phyloP scores from a whole-genome alignment of 2,329 filamentous ascomycete species.

The Aspergillus sclerotialis region DNA sequence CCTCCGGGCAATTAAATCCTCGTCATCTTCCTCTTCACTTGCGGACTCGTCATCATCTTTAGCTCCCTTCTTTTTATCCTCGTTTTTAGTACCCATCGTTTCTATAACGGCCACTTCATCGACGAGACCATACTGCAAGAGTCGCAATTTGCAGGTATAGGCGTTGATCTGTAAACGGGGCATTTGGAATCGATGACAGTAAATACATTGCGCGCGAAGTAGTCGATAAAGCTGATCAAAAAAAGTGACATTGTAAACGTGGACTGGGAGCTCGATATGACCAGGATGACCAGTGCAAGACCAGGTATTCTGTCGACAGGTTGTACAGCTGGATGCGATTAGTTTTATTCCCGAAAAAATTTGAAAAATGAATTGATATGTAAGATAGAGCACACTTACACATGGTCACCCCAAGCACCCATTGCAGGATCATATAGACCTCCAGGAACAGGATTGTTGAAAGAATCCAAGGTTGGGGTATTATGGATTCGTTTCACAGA shows the following conservation, averaged over 20 bases:
- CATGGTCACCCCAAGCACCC: conserved; percentile 78
- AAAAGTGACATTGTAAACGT: conserved; percentile 94
- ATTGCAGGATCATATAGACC: conserved; percentile 90
- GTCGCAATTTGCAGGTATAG: conserved; percentile 74
- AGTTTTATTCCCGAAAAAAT: conserved; percentile 5
- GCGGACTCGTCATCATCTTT: conserved; percentile 55
- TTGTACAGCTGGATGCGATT: conserved; percentile 63
- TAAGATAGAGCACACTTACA: conserved; percentile 48
- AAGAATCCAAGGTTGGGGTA: conserved; percentile 85
- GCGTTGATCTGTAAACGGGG: conserved; percentile 68
- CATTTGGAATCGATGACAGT: conserved; percentile 82
- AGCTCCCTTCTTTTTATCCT: conserved; percentile 37
- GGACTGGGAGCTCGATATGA: conserved; percentile 88
- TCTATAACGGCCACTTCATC: conserved; percentile 59
- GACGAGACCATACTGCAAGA: conserved; percentile 78
- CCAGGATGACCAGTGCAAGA: conserved; percentile 88
- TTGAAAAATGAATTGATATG: neutral
- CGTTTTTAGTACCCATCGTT: conserved; percentile 37
- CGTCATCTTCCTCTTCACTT: conserved; percentile 53
- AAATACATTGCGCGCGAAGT: conserved; percentile 78
- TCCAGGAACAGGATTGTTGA: conserved; percentile 80
- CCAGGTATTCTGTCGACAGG: conserved; percentile 76
- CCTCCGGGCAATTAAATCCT: conserved; percentile 47
- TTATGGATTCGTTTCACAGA: conserved; percentile 94
- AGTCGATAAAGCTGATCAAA: conserved; percentile 86